Conservation (phyloP, 164 flowering plant species). For the Liriodendron chinense region DNA sequence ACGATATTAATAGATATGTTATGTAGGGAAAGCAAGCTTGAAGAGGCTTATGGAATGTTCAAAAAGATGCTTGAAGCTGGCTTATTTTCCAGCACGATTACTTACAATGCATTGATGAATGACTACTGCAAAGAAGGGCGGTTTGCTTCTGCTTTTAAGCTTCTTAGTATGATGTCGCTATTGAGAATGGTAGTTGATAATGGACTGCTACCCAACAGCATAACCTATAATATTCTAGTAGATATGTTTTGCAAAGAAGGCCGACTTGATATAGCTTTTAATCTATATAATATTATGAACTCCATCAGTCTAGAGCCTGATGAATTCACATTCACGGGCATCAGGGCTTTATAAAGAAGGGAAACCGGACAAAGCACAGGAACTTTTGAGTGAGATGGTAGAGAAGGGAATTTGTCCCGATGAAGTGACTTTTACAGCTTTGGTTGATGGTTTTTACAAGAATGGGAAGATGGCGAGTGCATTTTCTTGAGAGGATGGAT, state of each 20-base stretch:
- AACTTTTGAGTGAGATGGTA: conserved; percentile 10
- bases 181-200: conserved; percentile 16
- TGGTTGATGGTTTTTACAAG: conserved; percentile 26
- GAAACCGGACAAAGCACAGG: conserved; percentile 9
- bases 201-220: conserved; percentile 22
- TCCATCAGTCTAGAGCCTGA: conserved; percentile 24
- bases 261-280: conserved; percentile 23
- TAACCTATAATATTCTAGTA: conserved; percentile 31
- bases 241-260: conserved; percentile 32
- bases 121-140: conserved; percentile 25
- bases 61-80: conserved; percentile 30
- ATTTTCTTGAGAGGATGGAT: conserved; percentile 16
- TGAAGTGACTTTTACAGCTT: conserved; percentile 17
- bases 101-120: conserved; percentile 33
- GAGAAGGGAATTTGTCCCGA: conserved; percentile 12
- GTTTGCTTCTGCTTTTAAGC: conserved; percentile 24
- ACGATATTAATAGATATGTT: conserved; percentile 30
- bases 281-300: conserved; percentile 21
- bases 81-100: conserved; percentile 20
- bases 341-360: conserved; percentile 17
- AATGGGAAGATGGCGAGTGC: conserved; percentile 20
- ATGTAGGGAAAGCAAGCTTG: conserved; percentile 26
- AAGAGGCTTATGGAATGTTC: conserved; percentile 32
- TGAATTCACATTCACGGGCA: conserved; percentile 14
- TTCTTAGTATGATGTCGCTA: conserved; percentile 28